Percentiles rank a stretch among this genome's conserved stretches.
phyloP scores from a whole-genome alignment of 331 rosid genomes.

The Prunus yedoensis region DNA sequence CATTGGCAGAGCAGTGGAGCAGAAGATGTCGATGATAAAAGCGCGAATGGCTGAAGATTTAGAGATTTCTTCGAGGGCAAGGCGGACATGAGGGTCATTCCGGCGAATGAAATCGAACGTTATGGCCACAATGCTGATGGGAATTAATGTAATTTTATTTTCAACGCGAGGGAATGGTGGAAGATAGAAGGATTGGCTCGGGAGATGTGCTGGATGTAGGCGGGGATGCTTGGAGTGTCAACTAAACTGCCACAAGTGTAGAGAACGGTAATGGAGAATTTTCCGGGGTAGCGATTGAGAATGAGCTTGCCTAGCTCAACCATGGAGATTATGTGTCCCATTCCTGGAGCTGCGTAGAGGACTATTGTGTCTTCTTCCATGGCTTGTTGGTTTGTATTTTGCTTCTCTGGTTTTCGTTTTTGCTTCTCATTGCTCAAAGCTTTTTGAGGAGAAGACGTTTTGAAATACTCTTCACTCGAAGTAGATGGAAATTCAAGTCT shows the following conservation, averaged over 20 bases:
- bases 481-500: no score
- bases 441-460: no score
- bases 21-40: constrained; percentile 52
- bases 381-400: neutral
- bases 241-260: constrained; percentile 31
- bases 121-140: neutral
- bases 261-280: constrained; percentile 27
- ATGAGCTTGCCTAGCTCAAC: constrained; percentile 47
- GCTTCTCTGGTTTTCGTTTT: neutral
- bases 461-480: no score
- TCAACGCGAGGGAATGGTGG: no score
- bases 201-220: constrained; percentile 18
- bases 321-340: constrained; percentile 54
- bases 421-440: no score
- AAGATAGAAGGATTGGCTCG: no score
- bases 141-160: neutral
- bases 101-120: constrained; percentile 25
- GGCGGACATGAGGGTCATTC: constrained; percentile 26
- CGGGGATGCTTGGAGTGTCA: constrained; percentile 31
- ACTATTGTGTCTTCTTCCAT: constrained; percentile 1
- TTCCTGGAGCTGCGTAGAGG: constrained; percentile 41
- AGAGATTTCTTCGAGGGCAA: constrained; percentile 28
- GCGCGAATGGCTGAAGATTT: constrained; percentile 19
- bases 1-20: constrained; percentile 28
- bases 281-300: constrained; percentile 1